These are phyloP conservation scores for Phytophthora rubi DNA, from an alignment of 352 stramenopile genomes.

Conservation along the genomic window DNA sequence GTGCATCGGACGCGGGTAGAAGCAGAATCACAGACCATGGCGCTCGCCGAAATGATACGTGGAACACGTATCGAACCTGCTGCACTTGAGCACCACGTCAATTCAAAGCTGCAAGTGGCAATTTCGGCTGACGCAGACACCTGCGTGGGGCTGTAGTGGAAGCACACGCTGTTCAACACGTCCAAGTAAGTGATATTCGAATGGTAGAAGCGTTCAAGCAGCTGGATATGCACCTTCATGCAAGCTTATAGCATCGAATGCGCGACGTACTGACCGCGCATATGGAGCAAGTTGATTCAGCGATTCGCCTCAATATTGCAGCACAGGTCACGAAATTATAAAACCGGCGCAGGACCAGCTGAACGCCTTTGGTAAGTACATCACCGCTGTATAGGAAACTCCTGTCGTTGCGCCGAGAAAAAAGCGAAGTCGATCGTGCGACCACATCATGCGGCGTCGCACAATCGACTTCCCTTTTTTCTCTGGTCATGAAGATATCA, in stretches of 20 bases:
- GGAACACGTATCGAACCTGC: not conserved
- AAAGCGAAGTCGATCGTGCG: constrained; percentile 13
- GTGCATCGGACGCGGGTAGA: not conserved
- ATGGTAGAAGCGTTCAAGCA: not conserved
- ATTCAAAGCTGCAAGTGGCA: constrained; percentile 7
- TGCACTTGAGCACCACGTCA: constrained; percentile 10
- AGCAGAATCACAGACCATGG: not conserved
- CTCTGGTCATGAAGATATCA: not conserved
- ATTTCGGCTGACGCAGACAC: constrained; percentile 4
- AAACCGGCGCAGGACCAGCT: not conserved
- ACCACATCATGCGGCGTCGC: not conserved
- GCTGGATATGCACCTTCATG: not conserved
- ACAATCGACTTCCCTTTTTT: too few species aligned
- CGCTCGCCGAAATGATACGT: constrained; percentile 7
- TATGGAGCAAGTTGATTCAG: constrained; percentile 6
- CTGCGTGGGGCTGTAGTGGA: constrained; percentile 2
- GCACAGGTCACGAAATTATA: not conserved
- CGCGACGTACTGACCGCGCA: not conserved
- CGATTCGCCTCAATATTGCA: not conserved
- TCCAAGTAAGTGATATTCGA: constrained; percentile 3
- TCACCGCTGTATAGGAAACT: not conserved
- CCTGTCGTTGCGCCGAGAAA: constrained; percentile 4
- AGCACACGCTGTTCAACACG: constrained; percentile 3
- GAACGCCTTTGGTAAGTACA: not conserved
- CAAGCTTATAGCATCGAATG: not conserved